Conservation (phyloP, 441 rosid species). For the Eutrema salsugineum region DNA sequence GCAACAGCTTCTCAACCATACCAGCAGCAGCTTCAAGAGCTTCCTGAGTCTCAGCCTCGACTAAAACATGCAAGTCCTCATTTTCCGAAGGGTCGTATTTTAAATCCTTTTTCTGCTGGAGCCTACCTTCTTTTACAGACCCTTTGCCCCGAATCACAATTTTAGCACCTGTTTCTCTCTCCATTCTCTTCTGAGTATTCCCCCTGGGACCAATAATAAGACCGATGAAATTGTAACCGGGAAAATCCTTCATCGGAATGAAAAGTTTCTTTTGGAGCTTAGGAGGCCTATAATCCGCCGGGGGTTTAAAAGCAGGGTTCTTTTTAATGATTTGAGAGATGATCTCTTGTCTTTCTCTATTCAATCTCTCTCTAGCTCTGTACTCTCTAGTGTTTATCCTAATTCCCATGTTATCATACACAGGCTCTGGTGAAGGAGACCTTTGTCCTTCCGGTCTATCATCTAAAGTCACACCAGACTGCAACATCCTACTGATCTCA, state of each 20-base stretch:
- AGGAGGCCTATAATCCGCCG: constrained; percentile 92
- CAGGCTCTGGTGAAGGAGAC: constrained; percentile 95
- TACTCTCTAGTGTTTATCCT: constrained; percentile 88
- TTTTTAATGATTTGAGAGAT: constrained; percentile 84
- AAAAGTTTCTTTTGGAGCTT: constrained; percentile 95
- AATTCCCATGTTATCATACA: constrained; percentile 89
- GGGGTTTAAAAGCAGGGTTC: constrained; percentile 95
- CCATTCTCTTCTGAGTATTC: constrained; percentile 98
- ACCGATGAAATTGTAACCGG: constrained; percentile 87
- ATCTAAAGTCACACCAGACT: constrained; percentile 76
- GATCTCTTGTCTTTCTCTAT: constrained; percentile 84
- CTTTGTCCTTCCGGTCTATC: constrained; percentile 90
- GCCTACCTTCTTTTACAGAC: constrained; percentile 87
- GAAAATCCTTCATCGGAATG: constrained; percentile 89
- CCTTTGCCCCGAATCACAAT: constrained; percentile 97
- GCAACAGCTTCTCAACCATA: constrained; percentile 94
- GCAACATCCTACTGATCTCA: constrained; percentile 78
- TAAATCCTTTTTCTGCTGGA: constrained; percentile 91
- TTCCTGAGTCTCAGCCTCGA: constrained; percentile 92
- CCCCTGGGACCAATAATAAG: constrained; percentile 95
- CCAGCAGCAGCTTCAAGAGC: constrained; percentile 92
- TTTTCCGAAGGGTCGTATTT: constrained; percentile 89
- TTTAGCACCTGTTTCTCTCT: constrained; percentile 92
- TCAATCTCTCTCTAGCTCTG: constrained; percentile 83
- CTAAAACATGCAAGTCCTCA: constrained; percentile 95